Conservation (phyloP, 176 grass and related monocot species). For the Zizania latifolia region DNA sequence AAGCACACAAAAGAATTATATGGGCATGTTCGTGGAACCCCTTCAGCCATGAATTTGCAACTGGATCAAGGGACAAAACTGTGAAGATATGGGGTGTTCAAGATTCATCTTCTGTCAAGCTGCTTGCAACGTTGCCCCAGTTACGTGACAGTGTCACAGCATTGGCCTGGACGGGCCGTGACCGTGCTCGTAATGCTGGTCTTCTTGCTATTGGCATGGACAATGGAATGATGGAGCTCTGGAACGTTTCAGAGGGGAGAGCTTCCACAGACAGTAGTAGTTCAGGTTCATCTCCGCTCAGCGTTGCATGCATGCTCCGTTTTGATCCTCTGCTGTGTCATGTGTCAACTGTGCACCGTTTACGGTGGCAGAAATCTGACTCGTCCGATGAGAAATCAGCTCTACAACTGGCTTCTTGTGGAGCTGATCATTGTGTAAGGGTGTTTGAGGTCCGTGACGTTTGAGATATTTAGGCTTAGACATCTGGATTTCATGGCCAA, state of each 20-base stretch:
- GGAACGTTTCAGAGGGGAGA: slow-evolving; percentile 51
- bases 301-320: slow-evolving; percentile 37
- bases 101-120: slow-evolving; percentile 58
- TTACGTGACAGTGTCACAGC: slow-evolving; percentile 92
- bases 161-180: slow-evolving; percentile 67
- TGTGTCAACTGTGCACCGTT: slow-evolving; percentile 62
- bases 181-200: slow-evolving; percentile 45
- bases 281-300: slow-evolving; percentile 17
- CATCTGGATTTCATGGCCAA: not conserved
- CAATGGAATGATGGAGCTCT: slow-evolving; percentile 86
- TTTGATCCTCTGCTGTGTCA: slow-evolving; percentile 76
- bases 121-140: slow-evolving; percentile 60
- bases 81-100: slow-evolving; percentile 83
- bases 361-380: slow-evolving; percentile 52
- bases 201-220: slow-evolving; percentile 81
- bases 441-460: slow-evolving; percentile 49
- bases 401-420: slow-evolving; percentile 73
- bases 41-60: slow-evolving; percentile 82
- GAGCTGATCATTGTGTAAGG: slow-evolving; percentile 85
- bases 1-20: slow-evolving; percentile 95
- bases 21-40: slow-evolving; percentile 97
- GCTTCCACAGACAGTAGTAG: not conserved
- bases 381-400: slow-evolving; percentile 26
- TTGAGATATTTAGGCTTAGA: slow-evolving; percentile 27
- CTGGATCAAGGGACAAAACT: slow-evolving; percentile 92